Conservation (phyloP, 1,139 yeast species). For the Candida buenavistaensis region DNA sequence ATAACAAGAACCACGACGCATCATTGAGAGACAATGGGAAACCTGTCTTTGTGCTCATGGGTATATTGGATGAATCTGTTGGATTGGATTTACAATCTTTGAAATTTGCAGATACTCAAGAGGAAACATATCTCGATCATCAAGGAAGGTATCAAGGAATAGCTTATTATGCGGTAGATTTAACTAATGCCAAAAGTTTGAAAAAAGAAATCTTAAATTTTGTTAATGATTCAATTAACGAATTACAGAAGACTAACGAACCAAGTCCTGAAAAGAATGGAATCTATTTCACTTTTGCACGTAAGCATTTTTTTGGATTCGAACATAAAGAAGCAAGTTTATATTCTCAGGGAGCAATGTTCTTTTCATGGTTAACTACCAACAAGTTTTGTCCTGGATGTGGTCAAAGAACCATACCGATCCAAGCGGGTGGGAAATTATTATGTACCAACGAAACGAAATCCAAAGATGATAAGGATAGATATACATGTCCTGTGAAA, state of each 20-base stretch:
- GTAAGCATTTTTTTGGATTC: constrained; percentile 38
- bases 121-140: constrained; percentile 38
- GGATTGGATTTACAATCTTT: constrained; percentile 32
- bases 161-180: constrained; percentile 78
- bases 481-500: constrained; percentile 53
- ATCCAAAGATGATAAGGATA: constrained; percentile 16
- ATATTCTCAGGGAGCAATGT: constrained; percentile 81
- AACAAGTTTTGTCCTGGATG: constrained; percentile 88
- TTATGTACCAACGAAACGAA: constrained; percentile 47
- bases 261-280: constrained; percentile 17
- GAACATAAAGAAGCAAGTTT: constrained; percentile 57
- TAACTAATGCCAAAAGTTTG: constrained; percentile 37
- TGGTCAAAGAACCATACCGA: constrained; percentile 66
- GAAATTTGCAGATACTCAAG: constrained; percentile 26
- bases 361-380: constrained; percentile 79
- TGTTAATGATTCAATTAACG: constrained; percentile 16
- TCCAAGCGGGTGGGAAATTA: constrained; percentile 82
- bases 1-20: constrained; percentile 35
- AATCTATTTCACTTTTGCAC: constrained; percentile 31
- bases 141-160: constrained; percentile 62
- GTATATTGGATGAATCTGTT: constrained; percentile 59
- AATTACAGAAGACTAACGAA: constrained; percentile 11
- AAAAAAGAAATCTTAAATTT: constrained; percentile 21
- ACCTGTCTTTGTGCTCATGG: constrained; percentile 62
- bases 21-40: constrained; percentile 31